Base-by-base conservation (phyloP, 2,329 filamentous ascomycete species). In the Claviceps pusilla region DNA sequence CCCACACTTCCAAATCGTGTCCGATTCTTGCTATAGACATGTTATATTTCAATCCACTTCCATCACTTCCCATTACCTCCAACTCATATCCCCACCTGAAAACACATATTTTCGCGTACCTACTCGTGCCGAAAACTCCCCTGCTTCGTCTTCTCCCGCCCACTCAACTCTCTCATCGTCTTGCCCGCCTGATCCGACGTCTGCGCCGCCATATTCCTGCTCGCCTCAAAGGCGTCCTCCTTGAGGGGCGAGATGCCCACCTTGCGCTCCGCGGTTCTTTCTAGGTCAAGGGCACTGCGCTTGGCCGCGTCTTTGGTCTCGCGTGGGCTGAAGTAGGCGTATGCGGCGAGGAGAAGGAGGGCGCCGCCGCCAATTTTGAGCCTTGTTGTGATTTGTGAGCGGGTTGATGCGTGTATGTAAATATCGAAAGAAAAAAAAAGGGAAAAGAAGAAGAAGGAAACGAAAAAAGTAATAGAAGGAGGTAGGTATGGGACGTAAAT, bases 101-200 rank as follows among this genome's bases (percentile, higher is more conserved):
- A 1, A 19, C 19, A 19, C 19, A 19, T 19, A 19, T 19, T 19
- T 19, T 19, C 19, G 19, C 19, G 19, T n/a, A 1, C 10, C 10
- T 50, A 61, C 9, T 68, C 66, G 41, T 62, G 57, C 42, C 66
- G 59, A 55, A 67, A 68, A 3, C 59, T 57, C 10, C 64, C 64
- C 60, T 66, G 59, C 58, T 37, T 60, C 51, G 1, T 60, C 61
- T 57, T 58, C 48, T 62, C 67, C 47, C 64, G 57, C 2, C 66
- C 66, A 24, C 66, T 68, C 57, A 68, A 46, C 57, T 66, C 62
- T 10, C 59, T 59, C 48, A 65, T 57, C 7, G 63, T 56, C 33
- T 58, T 57, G n/a, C 59, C 55, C 19, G 60, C 63, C 29, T 60
- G 61, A 1, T 61, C 58, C 53, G 58, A 57, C 12, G 63, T 58